Conservation (phyloP, 352 stramenopile genomes). For the Globisporangium acanthophoron region DNA sequence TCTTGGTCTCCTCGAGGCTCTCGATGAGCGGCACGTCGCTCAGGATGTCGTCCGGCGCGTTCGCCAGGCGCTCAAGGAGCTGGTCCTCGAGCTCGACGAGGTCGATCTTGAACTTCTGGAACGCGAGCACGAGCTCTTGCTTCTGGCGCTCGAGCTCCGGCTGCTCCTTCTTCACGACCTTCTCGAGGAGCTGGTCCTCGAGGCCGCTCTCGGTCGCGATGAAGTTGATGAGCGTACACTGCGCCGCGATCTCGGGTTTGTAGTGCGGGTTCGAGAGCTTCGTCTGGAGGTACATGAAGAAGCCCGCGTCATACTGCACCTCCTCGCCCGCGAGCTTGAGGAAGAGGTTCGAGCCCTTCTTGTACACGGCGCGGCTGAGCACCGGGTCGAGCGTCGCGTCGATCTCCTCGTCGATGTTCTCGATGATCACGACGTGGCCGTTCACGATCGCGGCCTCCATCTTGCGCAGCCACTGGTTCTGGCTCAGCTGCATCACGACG, state of each 20-base stretch:
- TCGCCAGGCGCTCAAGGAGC: slow-evolving; percentile 92
- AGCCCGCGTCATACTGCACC: slow-evolving; percentile 95
- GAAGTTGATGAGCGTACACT: slow-evolving; percentile 98
- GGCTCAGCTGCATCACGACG: slow-evolving; percentile 92
- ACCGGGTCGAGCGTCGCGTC: slow-evolving; percentile 96
- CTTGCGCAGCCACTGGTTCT: slow-evolving; percentile 95
- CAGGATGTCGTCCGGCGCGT: slow-evolving; percentile 95
- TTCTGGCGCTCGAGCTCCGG: slow-evolving; percentile 93
- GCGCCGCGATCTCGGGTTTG: slow-evolving; percentile 96
- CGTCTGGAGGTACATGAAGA: slow-evolving; percentile 97
- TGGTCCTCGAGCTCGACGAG: slow-evolving; percentile 96
- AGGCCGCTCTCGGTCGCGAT: slow-evolving; percentile 95
- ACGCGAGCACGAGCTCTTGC: slow-evolving; percentile 89
- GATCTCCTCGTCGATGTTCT: slow-evolving; percentile 97
- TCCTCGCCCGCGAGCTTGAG: slow-evolving; percentile 94
- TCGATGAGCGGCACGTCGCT: slow-evolving; percentile 96
- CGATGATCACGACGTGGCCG: slow-evolving; percentile 94
- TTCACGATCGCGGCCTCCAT: slow-evolving; percentile 94
- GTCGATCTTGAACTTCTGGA: slow-evolving; percentile 96
- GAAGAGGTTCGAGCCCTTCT: slow-evolving; percentile 93
- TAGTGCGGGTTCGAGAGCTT: slow-evolving; percentile 97
- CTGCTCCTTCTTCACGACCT: slow-evolving; percentile 94
- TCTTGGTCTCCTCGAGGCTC: slow-evolving; percentile 95
- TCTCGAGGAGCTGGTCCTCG: slow-evolving; percentile 95
- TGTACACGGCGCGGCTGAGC: slow-evolving; percentile 94